phyloP scores from a whole-genome alignment of 108 stramenopile genomes.

The Hondaea fermentalgiana region DNA sequence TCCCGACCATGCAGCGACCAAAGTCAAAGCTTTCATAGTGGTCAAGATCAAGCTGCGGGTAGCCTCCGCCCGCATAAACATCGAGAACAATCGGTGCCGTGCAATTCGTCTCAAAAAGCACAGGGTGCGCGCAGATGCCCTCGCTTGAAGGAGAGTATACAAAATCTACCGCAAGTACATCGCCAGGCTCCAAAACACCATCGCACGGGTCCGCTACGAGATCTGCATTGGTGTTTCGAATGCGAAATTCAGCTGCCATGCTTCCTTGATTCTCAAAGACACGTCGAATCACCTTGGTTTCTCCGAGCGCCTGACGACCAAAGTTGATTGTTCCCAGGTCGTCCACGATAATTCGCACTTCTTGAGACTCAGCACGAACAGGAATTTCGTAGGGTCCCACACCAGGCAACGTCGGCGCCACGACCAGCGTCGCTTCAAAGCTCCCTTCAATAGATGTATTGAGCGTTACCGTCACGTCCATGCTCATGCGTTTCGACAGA shows the following conservation, averaged over 20 bases:
- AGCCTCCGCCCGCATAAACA: neutral
- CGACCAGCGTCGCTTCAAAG: neutral
- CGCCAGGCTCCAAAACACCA: neutral
- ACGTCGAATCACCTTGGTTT: neutral
- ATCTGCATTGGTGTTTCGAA: neutral
- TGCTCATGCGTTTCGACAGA: neutral
- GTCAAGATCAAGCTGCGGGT: neutral
- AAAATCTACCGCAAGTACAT: neutral
- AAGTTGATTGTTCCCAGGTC: neutral
- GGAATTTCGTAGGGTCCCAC: neutral
- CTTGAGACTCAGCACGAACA: neutral
- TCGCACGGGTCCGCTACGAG: neutral
- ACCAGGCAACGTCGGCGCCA: neutral
- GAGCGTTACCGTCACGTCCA: neutral
- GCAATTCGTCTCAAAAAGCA: neutral
- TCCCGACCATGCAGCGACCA: conserved; percentile 13
- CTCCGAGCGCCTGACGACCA: conserved; percentile 6
- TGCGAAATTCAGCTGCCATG: neutral
- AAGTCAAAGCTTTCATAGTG: neutral
- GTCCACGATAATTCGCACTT: neutral
- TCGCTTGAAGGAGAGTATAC: neutral
- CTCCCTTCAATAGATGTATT: neutral
- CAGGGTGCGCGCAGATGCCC: neutral
- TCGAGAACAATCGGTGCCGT: neutral
- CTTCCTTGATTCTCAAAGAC: neutral